Conservation (phyloP, 2,329 filamentous ascomycete species). For the Fusarium luffae region DNA sequence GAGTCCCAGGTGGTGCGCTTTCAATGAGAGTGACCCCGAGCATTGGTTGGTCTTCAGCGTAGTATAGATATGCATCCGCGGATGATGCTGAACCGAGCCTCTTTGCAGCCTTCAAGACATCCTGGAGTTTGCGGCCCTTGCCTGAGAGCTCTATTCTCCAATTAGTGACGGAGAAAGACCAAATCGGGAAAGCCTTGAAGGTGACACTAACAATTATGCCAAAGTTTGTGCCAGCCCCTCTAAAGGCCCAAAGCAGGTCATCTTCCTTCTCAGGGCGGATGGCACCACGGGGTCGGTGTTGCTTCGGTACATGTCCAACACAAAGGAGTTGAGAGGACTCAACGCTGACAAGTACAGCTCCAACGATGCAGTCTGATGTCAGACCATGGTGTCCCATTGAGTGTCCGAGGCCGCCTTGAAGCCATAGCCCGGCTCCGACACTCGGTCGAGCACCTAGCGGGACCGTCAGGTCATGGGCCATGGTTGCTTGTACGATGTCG, state of each 20-base stretch:
- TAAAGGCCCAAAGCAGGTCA: constrained; percentile 67
- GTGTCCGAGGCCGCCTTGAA: constrained; percentile 74
- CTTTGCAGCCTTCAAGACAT: too few relatives aligned
- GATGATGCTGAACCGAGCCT: constrained; percentile 58
- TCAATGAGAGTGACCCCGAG: constrained; percentile 65
- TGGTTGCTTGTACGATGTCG: constrained; percentile 62
- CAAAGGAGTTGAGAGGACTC: constrained; percentile 58
- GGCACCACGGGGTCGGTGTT: constrained; percentile 55
- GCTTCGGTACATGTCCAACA: constrained; percentile 62
- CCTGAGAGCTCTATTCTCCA: constrained; percentile 54
- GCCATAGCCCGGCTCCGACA: constrained; percentile 70
- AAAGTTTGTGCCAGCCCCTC: constrained; percentile 69
- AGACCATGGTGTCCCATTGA: constrained; percentile 66
- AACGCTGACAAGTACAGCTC: constrained; percentile 67
- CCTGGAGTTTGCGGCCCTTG: neutral
- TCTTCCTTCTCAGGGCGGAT: constrained; percentile 59
- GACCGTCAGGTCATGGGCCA: constrained; percentile 62
- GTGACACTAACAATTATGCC: constrained; percentile 66
- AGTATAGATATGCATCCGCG: constrained; percentile 67
- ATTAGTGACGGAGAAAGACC: constrained; percentile 53
- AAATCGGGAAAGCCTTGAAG: constrained; percentile 60
- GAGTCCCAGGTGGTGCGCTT: constrained; percentile 44
- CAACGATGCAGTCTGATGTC: constrained; percentile 68
- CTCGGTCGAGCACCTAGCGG: constrained; percentile 71
- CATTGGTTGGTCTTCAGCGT: constrained; percentile 55